Percentiles rank a stretch among this genome's conserved stretches.
Evolutionary conservation across 805 yeast genomes (phyloP).

Genomic region (Zygoascus bituminiphila): DNA sequence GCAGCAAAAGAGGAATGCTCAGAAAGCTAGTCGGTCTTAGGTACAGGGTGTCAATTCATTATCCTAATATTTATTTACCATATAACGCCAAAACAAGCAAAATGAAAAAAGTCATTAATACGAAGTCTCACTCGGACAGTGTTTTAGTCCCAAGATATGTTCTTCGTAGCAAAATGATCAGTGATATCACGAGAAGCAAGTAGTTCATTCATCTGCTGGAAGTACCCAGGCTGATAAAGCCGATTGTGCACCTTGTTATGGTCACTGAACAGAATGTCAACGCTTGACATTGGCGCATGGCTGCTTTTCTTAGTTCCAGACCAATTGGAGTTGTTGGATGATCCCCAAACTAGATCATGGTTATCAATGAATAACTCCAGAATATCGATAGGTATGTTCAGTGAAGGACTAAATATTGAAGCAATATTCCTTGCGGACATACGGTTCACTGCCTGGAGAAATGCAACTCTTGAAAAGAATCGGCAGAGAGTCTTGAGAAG

Average conservation of each 20-base stretch:
- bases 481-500: slow-evolving; percentile 20
- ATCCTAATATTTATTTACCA: not conserved
- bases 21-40: slow-evolving; percentile 14
- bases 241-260: not conserved
- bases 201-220: not conserved
- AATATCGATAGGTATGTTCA: slow-evolving; percentile 20
- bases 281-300: not conserved
- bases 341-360: slow-evolving; percentile 12
- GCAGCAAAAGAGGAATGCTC: slow-evolving; percentile 72
- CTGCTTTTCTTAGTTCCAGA: not conserved
- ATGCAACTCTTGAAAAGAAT: slow-evolving; percentile 22
- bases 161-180: not conserved
- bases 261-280: not conserved
- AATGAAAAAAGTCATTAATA: too few relatives aligned
- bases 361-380: slow-evolving; percentile 19
- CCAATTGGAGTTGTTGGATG: not conserved
- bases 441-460: slow-evolving; percentile 15
- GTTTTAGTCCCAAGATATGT: not conserved
- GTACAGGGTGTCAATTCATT: not conserved
- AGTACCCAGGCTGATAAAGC: not conserved
- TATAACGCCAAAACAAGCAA: not conserved
- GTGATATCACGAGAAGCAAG: not conserved
- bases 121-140: too few relatives aligned
- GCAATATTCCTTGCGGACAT: slow-evolving; percentile 26
- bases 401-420: slow-evolving; percentile 26